Percentiles rank a stretch among this genome's conserved stretches.
These are phyloP conservation scores for Saksenaea oblongispora DNA, from an alignment of 371 early-diverging fungal genomes.

Conservation along the genomic window DNA sequence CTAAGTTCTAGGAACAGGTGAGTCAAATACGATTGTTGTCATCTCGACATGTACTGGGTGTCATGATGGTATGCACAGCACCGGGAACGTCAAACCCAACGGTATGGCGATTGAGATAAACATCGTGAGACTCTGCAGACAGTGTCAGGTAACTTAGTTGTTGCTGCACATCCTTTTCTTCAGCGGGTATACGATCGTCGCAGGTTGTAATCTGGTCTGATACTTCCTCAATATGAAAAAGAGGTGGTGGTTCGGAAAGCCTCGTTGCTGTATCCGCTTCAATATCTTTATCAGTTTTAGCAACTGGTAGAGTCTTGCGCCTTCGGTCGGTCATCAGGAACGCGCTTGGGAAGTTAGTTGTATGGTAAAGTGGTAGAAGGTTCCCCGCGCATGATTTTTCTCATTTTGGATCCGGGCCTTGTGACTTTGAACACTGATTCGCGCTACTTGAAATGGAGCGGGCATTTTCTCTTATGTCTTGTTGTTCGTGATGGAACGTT, in stretches of 20 bases:
- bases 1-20: slow-evolving; percentile 20
- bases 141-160: background rate
- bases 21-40: background rate
- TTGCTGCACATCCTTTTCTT: background rate
- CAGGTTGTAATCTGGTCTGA: background rate
- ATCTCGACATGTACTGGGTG: slow-evolving; percentile 18
- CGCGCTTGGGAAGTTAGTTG: background rate
- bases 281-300: background rate
- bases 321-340: background rate
- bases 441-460: too few relatives aligned
- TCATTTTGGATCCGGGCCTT: background rate
- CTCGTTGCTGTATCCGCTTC: background rate
- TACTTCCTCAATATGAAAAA: background rate
- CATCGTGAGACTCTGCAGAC: background rate
- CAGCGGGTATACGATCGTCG: background rate
- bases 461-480: too few relatives aligned
- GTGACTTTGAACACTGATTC: too few relatives aligned
- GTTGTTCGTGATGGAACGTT: too few relatives aligned
- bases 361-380: background rate
- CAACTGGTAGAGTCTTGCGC: background rate
- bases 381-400: background rate
- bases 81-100: slow-evolving; percentile 32
- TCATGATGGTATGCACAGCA: slow-evolving; percentile 21
- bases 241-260: background rate
- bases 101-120: slow-evolving; percentile 9